Conservation (phyloP, 192 early-diverging fungal species). For the Podila verticillata region DNA sequence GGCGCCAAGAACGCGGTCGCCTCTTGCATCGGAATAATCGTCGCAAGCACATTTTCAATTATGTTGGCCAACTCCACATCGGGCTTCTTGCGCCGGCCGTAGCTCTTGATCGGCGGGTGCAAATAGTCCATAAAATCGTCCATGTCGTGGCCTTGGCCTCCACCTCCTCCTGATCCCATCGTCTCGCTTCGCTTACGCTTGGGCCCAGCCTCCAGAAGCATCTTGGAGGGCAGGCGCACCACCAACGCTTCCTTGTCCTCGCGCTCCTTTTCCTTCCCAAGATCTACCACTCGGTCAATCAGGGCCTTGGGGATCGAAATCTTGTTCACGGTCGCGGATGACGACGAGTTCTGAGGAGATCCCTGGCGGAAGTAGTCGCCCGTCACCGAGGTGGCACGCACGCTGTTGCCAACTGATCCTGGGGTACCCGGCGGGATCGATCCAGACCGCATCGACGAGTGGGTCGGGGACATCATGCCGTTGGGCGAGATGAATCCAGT, state of each 20-base stretch:
- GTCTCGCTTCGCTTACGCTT: constrained; percentile 53
- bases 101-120: constrained; percentile 56
- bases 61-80: constrained; percentile 60
- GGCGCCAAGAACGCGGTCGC: constrained; percentile 59
- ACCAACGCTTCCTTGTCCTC: constrained; percentile 49
- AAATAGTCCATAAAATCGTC: constrained; percentile 52
- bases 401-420: not conserved
- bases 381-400: not conserved
- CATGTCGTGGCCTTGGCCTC: constrained; percentile 25
- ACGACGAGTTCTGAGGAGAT: constrained; percentile 19
- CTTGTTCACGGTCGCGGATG: constrained; percentile 23
- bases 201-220: constrained; percentile 27
- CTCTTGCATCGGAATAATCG: constrained; percentile 57
- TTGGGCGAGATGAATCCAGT: constrained; percentile 13
- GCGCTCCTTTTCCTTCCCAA: constrained; percentile 35
- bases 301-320: constrained; percentile 49
- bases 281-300: constrained; percentile 42
- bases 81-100: constrained; percentile 59
- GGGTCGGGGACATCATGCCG: constrained; percentile 42
- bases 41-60: constrained; percentile 51
- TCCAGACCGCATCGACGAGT: constrained; percentile 10
- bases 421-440: constrained; percentile 33
- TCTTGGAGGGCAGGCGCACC: constrained; percentile 38
- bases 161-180: not conserved
- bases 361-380: constrained; percentile 29